phyloP scores from a whole-genome alignment of 805 yeast species.

The Maudiozyma saulgeensis region DNA sequence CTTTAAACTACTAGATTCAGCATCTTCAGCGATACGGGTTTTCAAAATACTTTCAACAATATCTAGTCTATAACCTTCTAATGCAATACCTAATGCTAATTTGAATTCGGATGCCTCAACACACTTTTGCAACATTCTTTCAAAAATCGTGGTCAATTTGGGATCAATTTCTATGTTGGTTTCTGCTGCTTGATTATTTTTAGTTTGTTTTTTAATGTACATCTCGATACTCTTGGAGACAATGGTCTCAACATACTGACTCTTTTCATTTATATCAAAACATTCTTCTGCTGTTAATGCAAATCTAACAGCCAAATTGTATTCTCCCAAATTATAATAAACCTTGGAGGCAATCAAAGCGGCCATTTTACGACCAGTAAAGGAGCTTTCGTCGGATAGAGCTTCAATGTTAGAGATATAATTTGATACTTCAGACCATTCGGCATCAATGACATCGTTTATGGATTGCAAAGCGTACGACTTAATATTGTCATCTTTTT shows the following conservation, averaged over 20 bases:
- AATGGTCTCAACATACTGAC: slow-evolving; percentile 89
- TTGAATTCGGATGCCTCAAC: slow-evolving; percentile 58
- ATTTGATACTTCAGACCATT: slow-evolving; percentile 97
- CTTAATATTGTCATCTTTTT: slow-evolving; percentile 67
- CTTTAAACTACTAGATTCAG: slow-evolving; percentile 45
- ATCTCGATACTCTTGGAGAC: slow-evolving; percentile 86
- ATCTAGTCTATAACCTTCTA: slow-evolving; percentile 83
- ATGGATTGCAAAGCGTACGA: slow-evolving; percentile 77
- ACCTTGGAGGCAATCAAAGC: slow-evolving; percentile 89
- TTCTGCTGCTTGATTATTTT: slow-evolving; percentile 23
- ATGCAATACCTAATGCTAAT: slow-evolving; percentile 81
- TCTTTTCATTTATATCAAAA: slow-evolving; percentile 59
- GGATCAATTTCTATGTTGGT: slow-evolving; percentile 39
- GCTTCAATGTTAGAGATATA: slow-evolving; percentile 82
- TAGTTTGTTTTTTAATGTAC: slow-evolving; percentile 59
- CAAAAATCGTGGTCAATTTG: slow-evolving; percentile 62
- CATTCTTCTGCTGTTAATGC: slow-evolving; percentile 77
- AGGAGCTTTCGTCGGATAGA: slow-evolving; percentile 72
- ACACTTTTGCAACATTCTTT: slow-evolving; percentile 79
- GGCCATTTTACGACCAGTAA: slow-evolving; percentile 71
- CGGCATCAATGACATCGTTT: slow-evolving; percentile 73
- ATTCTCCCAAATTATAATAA: slow-evolving; percentile 87
- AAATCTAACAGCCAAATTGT: slow-evolving; percentile 79
- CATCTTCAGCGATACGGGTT: slow-evolving; percentile 29
- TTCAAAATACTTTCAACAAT: slow-evolving; percentile 53